phyloP scores from a whole-genome alignment of 495 filamentous ascomycete genomes.

The Penicillium turbatum region DNA sequence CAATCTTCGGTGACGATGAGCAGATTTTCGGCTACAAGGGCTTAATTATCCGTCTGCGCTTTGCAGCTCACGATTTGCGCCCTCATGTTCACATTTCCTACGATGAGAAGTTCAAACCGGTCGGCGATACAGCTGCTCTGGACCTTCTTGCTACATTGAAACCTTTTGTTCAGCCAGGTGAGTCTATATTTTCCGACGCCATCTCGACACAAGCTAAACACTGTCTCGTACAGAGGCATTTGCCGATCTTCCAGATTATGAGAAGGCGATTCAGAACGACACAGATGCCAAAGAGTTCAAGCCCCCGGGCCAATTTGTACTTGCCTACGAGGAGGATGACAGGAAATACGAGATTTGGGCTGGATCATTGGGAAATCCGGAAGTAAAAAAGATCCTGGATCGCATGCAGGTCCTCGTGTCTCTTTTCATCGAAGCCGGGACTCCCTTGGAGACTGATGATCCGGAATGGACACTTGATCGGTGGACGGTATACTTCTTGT shows the following conservation, averaged over 20 bases:
- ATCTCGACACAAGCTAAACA: not conserved
- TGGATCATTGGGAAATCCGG: slow-evolving; percentile 51
- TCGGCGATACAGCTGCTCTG: slow-evolving; percentile 64
- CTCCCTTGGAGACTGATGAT: slow-evolving; percentile 65
- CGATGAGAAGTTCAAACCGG: slow-evolving; percentile 65
- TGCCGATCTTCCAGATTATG: slow-evolving; percentile 53
- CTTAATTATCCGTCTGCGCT: slow-evolving; percentile 69
- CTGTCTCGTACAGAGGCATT: slow-evolving; percentile 52
- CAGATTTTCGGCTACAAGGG: slow-evolving; percentile 84
- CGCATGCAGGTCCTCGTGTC: slow-evolving; percentile 80
- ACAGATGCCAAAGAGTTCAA: slow-evolving; percentile 52
- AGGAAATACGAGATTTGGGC: slow-evolving; percentile 60
- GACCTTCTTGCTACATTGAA: slow-evolving; percentile 63
- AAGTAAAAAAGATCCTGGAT: slow-evolving; percentile 60
- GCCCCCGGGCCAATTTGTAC: slow-evolving; percentile 54
- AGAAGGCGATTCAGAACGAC: slow-evolving; percentile 52
- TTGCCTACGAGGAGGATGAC: slow-evolving; percentile 47
- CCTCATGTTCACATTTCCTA: slow-evolving; percentile 69
- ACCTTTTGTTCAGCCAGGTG: slow-evolving; percentile 65
- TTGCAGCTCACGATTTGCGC: slow-evolving; percentile 75
- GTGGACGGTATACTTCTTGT: slow-evolving; percentile 86
- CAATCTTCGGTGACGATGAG: slow-evolving; percentile 89
- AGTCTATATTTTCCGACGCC: slow-evolving; percentile 6
- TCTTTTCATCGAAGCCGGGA: slow-evolving; percentile 88
- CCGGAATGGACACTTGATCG: slow-evolving; percentile 66